Evolutionary conservation across 441 rosid species (phyloP), one percentile per base, ranked within the genome.

Genomic region (Sinapis alba): DNA sequence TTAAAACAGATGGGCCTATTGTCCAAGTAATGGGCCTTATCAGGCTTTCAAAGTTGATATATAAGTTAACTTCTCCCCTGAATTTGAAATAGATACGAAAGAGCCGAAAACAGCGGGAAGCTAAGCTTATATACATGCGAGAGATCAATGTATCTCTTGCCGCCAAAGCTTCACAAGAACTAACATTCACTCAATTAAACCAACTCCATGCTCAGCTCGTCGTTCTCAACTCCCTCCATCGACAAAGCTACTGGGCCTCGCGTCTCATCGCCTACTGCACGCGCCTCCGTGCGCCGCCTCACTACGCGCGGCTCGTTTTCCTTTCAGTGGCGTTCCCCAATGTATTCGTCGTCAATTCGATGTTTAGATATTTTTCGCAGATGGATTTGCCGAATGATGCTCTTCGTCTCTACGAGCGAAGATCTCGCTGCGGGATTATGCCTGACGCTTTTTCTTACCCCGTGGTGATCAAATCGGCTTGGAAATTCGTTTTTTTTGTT

Each of bases 181-280:
- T 59, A 6, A 72, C 43, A 11, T 19, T 61, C 2, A 2, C 30
- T 66, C 86, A 77, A 15, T 18, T 85, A 23, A 77, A 58, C 23
- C 83, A 79, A 72, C 59, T 83, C 20, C 85, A 79, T 54, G 80
- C 78, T 9, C 75, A 80, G 23, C 71, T 84, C 71, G 5, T 82
- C 56, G 47, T 82, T 9, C 74, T 60, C 11, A 78, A 74, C 19
- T 78, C 81, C 28, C 80, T 84, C 58, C 79, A 76, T 70, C 73
- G 62, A 58, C 79, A 73, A 34, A 71, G 53, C 61, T 76, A 73
- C 73, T 76, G 82, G 79, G 60, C 65, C 16, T 69, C 81, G 7
- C 74, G 73, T 28, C 57, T 81, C n/a, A 30, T 81, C 70, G 38
- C 20, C 67, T 67, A 19, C 47, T 78, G 81, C 81, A 75, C 77